Base-by-base conservation (phyloP, 169 alveolate species). In the Neospora caninum region DNA sequence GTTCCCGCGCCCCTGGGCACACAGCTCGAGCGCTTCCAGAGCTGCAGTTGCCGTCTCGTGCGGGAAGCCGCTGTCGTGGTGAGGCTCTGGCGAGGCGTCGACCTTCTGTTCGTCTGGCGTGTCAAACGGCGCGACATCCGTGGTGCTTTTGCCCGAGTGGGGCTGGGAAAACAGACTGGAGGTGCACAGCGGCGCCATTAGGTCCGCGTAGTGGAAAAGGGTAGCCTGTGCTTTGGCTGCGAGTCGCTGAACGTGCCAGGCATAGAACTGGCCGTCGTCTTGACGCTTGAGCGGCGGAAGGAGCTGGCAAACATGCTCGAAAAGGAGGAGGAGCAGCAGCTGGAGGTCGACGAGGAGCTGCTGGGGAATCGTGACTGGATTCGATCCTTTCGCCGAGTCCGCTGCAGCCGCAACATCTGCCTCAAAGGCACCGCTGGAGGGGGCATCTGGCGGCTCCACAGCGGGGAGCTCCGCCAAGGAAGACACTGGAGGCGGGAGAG, bases 301-400 rank as follows among this genome's bases (percentile, higher is more conserved):
- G 45, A 89, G 43, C 69, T 70, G 80, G 73, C 93, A 89, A 4
- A 69, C 93, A 27, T 89, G 88, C 69, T 89, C 93, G 49, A 89
- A 89, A 36, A 89, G 93, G 18, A 89, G 93, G 13, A 89, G 45
- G 18, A 89, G 93, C 42, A 89, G 88, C 93, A 89, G 93, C 88
- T 89, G 93, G 42, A 89, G 67, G 36, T 89, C 93, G 67, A 89
- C 93, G 88, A 89, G 49, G 43, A 89, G 73, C 16, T 78, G 93
- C 25, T 70, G 67, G 13, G 93, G 89, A 82, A 82, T 82, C 88
- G 73, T 36, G 88, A 42, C 83, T 22, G n/a, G 84, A 27, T 16
- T 42, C 82, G 7, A 13, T 36, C 54, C 41, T 38, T 1, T 49
- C 73, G 43, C 43, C 73, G n/a, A 18, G 34, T 39, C 4, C 22